Base-by-base conservation (phyloP, 441 rosid species). In the Metrosideros polymorpha region DNA sequence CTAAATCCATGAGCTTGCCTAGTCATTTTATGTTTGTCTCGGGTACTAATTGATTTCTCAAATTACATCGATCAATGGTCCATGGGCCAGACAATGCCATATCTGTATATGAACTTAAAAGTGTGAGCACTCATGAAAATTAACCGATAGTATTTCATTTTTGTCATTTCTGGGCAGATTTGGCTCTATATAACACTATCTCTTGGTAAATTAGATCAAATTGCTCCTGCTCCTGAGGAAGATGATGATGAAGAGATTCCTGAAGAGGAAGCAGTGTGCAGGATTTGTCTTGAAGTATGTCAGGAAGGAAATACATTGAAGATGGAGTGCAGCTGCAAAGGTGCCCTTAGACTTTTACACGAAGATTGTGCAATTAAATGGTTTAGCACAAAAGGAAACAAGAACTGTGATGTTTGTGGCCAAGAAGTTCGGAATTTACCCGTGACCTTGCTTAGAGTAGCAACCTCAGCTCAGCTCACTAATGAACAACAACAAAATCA, bases 301-400 rank as follows among this genome's bases (percentile, higher is more conserved):
- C 93, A 95, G 85, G 99, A 96, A 91, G 94, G 93, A 57, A 97
- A 94, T 91, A 97, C 96, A 4, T 93, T 97, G 85, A 97, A 96
- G 93, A 94, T 94, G 99, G 99, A 97, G 90, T 97, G 99, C 93
- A 93, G 98, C 87, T 97, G 98, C 94, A 96, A 94, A 92, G 99
- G 99, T 50, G 98, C 89, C 86, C 98, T 97, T 59, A 92, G 92
- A 85, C 98, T 97, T 30, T 92, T 97, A 49, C 99, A 97, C 35
- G 96, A 96, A 89, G 94, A 91, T 47, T 97, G 98, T 87, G 99
- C 99, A 54, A 75, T 96, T 85, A 94, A 89, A 89, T 97, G 99
- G 98, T 97, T 97, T 91, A 94, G 95, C 86, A 92, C 91, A 71
- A 97, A 91, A 84, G 98, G 99, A 87, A 95, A 96, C 92, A 95